Evolutionary conservation across 2,329 filamentous ascomycete species (phyloP).

Genomic region (Aspergillus awamori): DNA sequence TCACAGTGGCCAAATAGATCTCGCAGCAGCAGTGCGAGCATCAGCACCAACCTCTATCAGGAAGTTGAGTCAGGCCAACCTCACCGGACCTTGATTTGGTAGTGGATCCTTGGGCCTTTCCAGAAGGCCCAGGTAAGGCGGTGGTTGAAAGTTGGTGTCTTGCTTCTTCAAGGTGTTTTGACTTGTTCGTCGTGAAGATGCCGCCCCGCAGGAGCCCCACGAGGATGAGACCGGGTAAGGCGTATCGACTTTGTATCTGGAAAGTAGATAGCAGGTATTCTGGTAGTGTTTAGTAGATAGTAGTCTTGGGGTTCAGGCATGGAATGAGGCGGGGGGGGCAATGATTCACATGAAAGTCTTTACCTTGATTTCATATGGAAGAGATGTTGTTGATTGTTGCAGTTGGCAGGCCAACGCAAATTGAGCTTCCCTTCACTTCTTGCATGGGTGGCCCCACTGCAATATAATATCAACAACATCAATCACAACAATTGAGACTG

Average conservation of each 20-base stretch:
- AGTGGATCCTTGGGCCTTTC: too few relatives aligned
- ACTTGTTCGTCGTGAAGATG: neutral
- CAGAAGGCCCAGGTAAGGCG: neutral
- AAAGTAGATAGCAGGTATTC: too few relatives aligned
- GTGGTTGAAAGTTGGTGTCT: neutral
- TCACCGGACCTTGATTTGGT: neutral
- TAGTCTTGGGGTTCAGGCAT: too few relatives aligned
- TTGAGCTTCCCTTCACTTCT: neutral
- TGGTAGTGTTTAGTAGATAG: too few relatives aligned
- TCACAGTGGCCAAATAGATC: constrained; percentile 1
- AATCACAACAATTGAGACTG: too few relatives aligned
- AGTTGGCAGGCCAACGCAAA: neutral
- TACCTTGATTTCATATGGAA: neutral
- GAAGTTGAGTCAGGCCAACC: neutral
- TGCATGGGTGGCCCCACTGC: neutral
- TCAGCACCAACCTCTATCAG: neutral
- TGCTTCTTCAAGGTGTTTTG: neutral
- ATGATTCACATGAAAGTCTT: neutral
- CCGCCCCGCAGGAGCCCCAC: neutral
- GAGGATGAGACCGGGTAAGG: neutral
- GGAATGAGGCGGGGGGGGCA: too few relatives aligned
- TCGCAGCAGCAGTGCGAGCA: neutral
- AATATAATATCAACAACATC: neutral
- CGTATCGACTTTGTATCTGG: neutral
- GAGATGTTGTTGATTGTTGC: too few relatives aligned